Conservation (phyloP, 2,329 filamentous ascomycete species). For the Simplicillium aogashimaense region DNA sequence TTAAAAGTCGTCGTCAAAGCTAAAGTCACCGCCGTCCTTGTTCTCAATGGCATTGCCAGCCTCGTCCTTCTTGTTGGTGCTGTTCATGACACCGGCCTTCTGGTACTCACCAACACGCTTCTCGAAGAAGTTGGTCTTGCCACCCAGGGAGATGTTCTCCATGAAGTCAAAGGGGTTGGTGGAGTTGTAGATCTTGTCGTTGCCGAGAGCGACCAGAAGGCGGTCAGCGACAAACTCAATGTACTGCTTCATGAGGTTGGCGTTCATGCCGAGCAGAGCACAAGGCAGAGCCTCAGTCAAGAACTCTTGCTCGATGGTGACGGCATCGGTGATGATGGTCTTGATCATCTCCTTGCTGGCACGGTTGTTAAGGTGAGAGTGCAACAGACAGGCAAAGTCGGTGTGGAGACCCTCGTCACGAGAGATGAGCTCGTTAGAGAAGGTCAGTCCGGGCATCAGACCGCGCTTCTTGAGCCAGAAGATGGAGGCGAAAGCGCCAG, state of each 20-base stretch:
- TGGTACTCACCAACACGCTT: slow-evolving; percentile 99
- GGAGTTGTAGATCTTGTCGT: slow-evolving; percentile 85
- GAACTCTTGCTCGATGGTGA: slow-evolving; percentile 95
- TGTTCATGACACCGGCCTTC: slow-evolving; percentile 97
- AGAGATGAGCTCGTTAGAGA: slow-evolving; percentile 99
- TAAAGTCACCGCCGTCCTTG: slow-evolving; percentile 68
- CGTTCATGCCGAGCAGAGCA: slow-evolving; percentile 94
- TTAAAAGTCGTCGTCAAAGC: slow-evolving; percentile 96
- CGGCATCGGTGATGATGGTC: slow-evolving; percentile 88
- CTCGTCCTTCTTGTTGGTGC: slow-evolving; percentile 68
- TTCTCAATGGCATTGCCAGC: slow-evolving; percentile 31
- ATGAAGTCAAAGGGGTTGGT: slow-evolving; percentile 99
- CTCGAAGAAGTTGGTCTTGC: slow-evolving; percentile 99
- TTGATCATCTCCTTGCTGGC: slow-evolving; percentile 72
- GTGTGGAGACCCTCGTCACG: slow-evolving; percentile 99
- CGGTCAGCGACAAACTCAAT: slow-evolving; percentile 99
- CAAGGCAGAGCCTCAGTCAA: slow-evolving; percentile 89
- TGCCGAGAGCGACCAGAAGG: slow-evolving; percentile 84
- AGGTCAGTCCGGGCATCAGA: slow-evolving; percentile 95
- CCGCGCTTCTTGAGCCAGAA: slow-evolving; percentile 99
- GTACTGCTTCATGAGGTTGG: slow-evolving; percentile 97
- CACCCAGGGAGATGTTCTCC: slow-evolving; percentile 98
- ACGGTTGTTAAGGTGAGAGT: slow-evolving; percentile 93
- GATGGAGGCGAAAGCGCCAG: slow-evolving; percentile 94
- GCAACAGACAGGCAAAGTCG: slow-evolving; percentile 94